Conservation (phyloP, 148 eudicot genomes). For the Rhododendron mucronatum region DNA sequence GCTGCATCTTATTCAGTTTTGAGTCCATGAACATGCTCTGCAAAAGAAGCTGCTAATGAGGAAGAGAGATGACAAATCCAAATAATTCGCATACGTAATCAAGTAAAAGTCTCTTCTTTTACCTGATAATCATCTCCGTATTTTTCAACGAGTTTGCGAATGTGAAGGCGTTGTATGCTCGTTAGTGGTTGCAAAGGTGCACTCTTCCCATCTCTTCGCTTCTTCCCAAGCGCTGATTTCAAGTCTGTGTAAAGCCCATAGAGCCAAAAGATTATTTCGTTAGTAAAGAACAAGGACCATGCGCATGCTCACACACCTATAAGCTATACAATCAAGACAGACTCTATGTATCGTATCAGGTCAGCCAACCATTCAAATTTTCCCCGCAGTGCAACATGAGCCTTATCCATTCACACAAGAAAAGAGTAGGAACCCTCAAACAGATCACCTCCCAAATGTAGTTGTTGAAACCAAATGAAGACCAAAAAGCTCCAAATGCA, state of each 20-base stretch:
- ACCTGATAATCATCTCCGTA: constrained; percentile 93
- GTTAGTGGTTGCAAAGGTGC: constrained; percentile 76
- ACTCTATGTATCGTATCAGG: background rate
- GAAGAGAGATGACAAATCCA: background rate
- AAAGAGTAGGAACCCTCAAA: background rate
- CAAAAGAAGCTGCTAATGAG: constrained; percentile 23
- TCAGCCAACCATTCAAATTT: background rate
- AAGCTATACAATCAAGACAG: background rate
- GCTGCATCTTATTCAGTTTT: constrained; percentile 83
- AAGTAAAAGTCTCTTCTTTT: constrained; percentile 1
- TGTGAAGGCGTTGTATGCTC: constrained; percentile 56
- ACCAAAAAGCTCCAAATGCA: background rate
- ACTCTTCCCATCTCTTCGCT: constrained; percentile 75
- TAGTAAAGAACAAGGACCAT: background rate
- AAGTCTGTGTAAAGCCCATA: constrained; percentile 40
- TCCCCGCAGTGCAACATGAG: background rate
- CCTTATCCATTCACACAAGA: background rate
- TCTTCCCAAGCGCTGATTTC: constrained; percentile 82
- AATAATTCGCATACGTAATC: background rate
- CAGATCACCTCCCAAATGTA: background rate
- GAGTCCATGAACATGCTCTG: constrained; percentile 92
- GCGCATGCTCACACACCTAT: background rate
- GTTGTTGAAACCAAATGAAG: background rate
- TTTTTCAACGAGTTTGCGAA: constrained; percentile 55
- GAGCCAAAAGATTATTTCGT: background rate